Evolutionary conservation across 805 yeast genomes (phyloP).

Genomic region (Cephaloascus fragrans): DNA sequence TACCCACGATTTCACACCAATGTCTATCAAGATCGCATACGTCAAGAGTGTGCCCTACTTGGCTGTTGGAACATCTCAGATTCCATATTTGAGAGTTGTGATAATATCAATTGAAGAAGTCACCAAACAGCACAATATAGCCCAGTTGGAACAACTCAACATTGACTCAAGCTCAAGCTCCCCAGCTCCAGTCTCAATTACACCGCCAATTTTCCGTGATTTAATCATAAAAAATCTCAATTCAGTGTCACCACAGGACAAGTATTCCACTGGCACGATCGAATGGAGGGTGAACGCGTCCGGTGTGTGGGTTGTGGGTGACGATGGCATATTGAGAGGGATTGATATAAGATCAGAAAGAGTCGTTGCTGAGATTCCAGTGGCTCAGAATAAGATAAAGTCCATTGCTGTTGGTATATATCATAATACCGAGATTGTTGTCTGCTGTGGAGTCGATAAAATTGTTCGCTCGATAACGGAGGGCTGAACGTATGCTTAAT

Average conservation of each 20-base stretch:
- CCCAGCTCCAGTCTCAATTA: not conserved
- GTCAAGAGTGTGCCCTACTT: slow-evolving; percentile 19
- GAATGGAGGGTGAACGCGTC: slow-evolving; percentile 30
- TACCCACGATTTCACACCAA: slow-evolving; percentile 52
- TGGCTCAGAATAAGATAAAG: slow-evolving; percentile 41
- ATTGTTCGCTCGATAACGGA: slow-evolving; percentile 1
- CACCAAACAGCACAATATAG: not conserved
- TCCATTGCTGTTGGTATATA: slow-evolving; percentile 17
- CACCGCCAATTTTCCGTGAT: slow-evolving; percentile 11
- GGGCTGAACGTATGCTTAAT: too few species aligned
- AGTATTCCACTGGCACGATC: slow-evolving; percentile 43
- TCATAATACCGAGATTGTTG: slow-evolving; percentile 24
- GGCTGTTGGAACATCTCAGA: slow-evolving; percentile 67
- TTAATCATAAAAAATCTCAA: slow-evolving; percentile 20
- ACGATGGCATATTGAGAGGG: slow-evolving; percentile 59
- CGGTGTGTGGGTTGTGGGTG: slow-evolving; percentile 63
- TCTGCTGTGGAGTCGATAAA: slow-evolving; percentile 39
- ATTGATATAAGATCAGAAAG: slow-evolving; percentile 34
- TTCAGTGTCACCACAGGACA: slow-evolving; percentile 59
- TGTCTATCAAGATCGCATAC: slow-evolving; percentile 22
- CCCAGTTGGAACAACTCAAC: too few species aligned
- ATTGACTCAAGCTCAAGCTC: not conserved
- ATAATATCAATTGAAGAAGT: slow-evolving; percentile 36
- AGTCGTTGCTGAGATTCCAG: slow-evolving; percentile 21
- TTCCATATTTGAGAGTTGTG: slow-evolving; percentile 66